These are phyloP conservation scores for Claviceps maximensis DNA, from an alignment of 2,329 filamentous ascomycete genomes.

Conservation along the genomic window DNA sequence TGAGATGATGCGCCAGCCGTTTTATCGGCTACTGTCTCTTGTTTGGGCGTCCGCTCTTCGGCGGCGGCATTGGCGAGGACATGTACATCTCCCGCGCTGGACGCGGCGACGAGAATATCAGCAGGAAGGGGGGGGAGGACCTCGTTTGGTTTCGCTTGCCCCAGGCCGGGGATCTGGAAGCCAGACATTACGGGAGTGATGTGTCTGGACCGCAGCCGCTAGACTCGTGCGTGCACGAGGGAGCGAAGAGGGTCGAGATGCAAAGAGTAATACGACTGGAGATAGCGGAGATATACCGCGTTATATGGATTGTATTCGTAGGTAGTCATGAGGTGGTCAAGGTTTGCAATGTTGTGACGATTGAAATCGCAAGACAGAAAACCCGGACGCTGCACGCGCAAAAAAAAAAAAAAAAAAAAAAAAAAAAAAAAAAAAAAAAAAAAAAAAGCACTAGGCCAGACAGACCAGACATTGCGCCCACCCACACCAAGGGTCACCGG, in stretches of 20 bases:
- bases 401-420: no score
- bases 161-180: conserved; percentile 30
- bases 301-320: not conserved
- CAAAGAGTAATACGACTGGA: not conserved
- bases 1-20: not conserved
- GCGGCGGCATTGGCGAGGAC: not conserved
- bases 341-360: not conserved
- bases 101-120: conserved; percentile 18
- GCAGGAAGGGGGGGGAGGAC: conserved; percentile 24
- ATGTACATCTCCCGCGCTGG: conserved; percentile 12
- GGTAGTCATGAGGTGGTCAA: not conserved
- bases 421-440: no score
- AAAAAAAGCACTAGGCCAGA: no score
- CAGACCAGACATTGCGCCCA: no score
- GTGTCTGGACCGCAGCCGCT: no score
- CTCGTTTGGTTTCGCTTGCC: conserved; percentile 30
- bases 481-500: no score
- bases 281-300: not conserved
- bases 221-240: no score
- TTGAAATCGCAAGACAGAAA: not conserved
- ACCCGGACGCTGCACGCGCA: no score
- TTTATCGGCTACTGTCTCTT: not conserved
- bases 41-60: not conserved
- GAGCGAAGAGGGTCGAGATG: not conserved
- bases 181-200: conserved; percentile 22